Evolutionary conservation across 306 rosid genomes (phyloP).

Genomic region (Vigna angularis): DNA sequence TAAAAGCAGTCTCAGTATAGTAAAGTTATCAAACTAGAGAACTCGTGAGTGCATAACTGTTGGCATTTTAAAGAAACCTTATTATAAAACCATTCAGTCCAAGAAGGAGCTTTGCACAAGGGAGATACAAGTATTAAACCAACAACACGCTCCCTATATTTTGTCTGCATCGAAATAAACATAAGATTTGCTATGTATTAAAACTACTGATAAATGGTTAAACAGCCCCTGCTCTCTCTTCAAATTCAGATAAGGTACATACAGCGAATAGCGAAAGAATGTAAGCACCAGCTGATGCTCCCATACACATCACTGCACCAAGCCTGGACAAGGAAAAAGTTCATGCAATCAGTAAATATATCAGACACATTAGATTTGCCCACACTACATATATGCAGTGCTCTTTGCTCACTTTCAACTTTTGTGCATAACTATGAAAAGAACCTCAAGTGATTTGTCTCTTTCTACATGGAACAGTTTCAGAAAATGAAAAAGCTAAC

Average conservation of each 20-base stretch:
- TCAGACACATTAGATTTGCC: conserved; percentile 17
- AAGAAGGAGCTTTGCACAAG: conserved; percentile 85
- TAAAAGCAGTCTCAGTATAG: conserved; percentile 39
- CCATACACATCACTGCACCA: conserved; percentile 98
- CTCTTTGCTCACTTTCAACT: conserved; percentile 12
- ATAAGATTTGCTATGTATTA: conserved; percentile 3
- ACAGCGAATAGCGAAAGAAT: conserved; percentile 86
- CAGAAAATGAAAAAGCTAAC: not conserved
- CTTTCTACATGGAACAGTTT: conserved; percentile 4
- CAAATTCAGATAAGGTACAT: conserved; percentile 51
- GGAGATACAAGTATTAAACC: conserved; percentile 96
- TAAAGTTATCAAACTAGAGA: conserved; percentile 27
- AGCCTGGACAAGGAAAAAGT: conserved; percentile 65
- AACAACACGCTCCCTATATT: conserved; percentile 88
- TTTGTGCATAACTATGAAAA: conserved; percentile 16
- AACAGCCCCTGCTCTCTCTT: not conserved
- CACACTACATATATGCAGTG: conserved; percentile 15
- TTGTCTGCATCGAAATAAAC: conserved; percentile 57
- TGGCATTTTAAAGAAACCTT: conserved; percentile 62
- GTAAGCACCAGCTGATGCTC: conserved; percentile 93
- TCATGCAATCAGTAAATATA: conserved; percentile 41
- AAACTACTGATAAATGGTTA: conserved; percentile 15
- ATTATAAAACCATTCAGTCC: conserved; percentile 93
- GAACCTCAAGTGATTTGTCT: not conserved
- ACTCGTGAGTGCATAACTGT: not conserved